Evolutionary conservation across 2,329 filamentous ascomycete genomes (phyloP), one percentile per base, ranked within the genome.

Genomic region (Xylaria hypoxylon): DNA sequence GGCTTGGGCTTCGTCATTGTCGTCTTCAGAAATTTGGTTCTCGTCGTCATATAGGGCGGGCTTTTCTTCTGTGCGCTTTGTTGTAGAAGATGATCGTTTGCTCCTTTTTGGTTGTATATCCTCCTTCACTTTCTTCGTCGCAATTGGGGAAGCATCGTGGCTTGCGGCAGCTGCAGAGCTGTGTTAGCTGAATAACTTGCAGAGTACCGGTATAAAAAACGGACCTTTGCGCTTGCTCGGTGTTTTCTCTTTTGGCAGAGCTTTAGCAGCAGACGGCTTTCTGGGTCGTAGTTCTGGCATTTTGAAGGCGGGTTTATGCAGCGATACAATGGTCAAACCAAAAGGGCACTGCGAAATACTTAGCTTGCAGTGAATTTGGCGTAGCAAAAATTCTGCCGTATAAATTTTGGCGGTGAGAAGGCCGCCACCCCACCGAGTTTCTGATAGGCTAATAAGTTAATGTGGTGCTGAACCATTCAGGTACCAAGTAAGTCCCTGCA

Each of bases 231-330:
- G 78, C 74, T 81, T 80, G 61, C 68, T 71, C 17, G 74, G 67
- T 13, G 63, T 66, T 71, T 74, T 77, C 77, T 75, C 74, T 70
- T 81, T 80, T 53, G 77, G 67, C 17, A 74, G 71, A 45, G 79
- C 72, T 74, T 80, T 81, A 47, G 76, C 75, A 57, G 74, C 73
- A 47, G 75, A 72, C 65, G 74, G n/a, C 47, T 75, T 77, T 57
- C 75, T 82, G 63, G 75, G 73, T 53, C 80, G 81, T 55, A 83
- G 75, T 77, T 82, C 80, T 69, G 80, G 81, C 83, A 85, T 85
- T 75, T 71, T 71, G 22, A 69, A 65, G 48, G 22, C 17, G 26
- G 31, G 28, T 28, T 65, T 58, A 19, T 55, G 19, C 8, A 31
- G 26, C 40, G 45, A 52, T 24, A 19, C 4, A 35, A 55, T 52